Evolutionary conservation across 1,284 basidiomycete species (phyloP), one percentile per base, ranked within the genome.

Genomic region (Amylostereum areolatum): DNA sequence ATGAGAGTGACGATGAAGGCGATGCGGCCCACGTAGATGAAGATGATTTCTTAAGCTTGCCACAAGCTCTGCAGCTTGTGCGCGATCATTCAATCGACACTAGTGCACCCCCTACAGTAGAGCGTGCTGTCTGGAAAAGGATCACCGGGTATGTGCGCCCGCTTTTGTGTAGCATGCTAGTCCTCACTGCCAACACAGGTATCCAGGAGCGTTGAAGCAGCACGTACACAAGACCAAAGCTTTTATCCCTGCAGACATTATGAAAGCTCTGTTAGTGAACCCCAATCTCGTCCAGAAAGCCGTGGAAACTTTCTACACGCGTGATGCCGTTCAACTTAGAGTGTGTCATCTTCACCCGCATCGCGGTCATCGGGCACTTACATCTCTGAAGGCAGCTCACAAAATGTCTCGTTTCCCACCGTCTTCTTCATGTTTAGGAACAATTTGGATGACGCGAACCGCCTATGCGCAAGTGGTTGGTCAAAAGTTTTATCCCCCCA

Each of bases 391-490:
- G 87, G 78, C 85, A 25, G 91, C 88, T 8, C 85, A 93, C 59
- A 82, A 83, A 52, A 96, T 97, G 89, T 68, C 83, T 0, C 83
- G 89, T 43, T 98, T 98, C 64, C 81, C 90, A 2, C 92, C 94
- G 2, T 69, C 77, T 31, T 72, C 85, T 0, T 71, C 73, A 25
- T 66, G 81, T 5, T 71, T 90, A 7, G 72, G 75, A 2, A 74
- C 77, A 0, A 74, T 93, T 4, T 81, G 71, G 48, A 79, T 96
- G 80, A 95, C 93, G 1, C 78, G 92, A 39, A 87, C 91, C 0
- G 89, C 92, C 0, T 98, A 97, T 66, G 96, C 95, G 1, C 95
- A 97, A 60, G 72, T 98, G 10, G 67, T 86, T 31, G 88, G 92
- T 10, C 95, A 98, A 65, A 89, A 85, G 52, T 98, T 97, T 65